Evolutionary conservation across 805 yeast species (phyloP).

Genomic region (Yarrowia sp.): DNA sequence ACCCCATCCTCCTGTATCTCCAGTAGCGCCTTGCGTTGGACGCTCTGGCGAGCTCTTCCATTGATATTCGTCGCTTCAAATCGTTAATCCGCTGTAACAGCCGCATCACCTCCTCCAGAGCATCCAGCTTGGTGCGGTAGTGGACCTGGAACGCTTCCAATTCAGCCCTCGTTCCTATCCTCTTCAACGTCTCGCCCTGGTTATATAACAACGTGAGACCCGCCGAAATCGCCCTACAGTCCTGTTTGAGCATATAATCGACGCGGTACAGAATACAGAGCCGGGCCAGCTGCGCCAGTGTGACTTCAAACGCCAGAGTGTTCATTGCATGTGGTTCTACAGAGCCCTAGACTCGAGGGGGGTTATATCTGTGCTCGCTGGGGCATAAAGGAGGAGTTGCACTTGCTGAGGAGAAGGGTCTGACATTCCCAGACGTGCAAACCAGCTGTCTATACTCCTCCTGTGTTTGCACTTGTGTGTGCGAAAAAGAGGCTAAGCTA

Average conservation of each 20-base stretch:
- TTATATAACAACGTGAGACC: constrained; percentile 1
- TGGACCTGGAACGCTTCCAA: background rate
- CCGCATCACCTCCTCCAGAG: constrained; percentile 15
- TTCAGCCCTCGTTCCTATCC: background rate
- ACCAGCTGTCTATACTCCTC: background rate
- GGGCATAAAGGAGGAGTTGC: background rate
- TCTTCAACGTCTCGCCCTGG: background rate
- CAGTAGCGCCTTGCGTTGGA: background rate
- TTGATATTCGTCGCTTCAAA: background rate
- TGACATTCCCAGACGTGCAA: background rate
- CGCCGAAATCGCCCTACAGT: constrained; percentile 14
- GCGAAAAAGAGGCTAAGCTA: too few relatives aligned
- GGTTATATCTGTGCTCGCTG: background rate
- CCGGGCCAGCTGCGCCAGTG: constrained; percentile 2
- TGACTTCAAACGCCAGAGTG: constrained; percentile 5
- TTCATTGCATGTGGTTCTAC: background rate
- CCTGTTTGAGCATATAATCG: constrained; percentile 12
- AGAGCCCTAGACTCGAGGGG: background rate
- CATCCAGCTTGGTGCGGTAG: background rate
- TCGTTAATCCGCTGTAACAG: background rate
- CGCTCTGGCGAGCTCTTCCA: background rate
- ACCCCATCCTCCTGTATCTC: background rate
- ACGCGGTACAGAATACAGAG: constrained; percentile 5
- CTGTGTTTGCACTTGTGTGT: constrained; percentile 2
- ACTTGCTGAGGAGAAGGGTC: background rate